phyloP scores from a whole-genome alignment of 2,329 filamentous ascomycete genomes.

The Arthrobotrys pseudoclavata region DNA sequence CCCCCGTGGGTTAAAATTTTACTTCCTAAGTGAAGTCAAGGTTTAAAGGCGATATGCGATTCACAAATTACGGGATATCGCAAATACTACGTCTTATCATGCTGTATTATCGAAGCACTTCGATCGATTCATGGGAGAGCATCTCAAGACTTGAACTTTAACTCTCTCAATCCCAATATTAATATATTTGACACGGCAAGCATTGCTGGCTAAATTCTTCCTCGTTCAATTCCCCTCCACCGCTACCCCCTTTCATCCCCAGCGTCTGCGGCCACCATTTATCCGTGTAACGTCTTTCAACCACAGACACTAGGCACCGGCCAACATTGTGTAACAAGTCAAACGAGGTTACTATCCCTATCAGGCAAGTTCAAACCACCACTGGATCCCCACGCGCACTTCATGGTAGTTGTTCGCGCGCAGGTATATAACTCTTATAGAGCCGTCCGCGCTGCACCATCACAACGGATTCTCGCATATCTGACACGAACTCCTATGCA shows the following conservation, averaged over 20 bases:
- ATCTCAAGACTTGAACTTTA: slow-evolving; percentile 16
- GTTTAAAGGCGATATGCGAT: slow-evolving; percentile 19
- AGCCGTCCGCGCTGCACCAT: neutral
- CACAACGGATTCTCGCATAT: slow-evolving; percentile 36
- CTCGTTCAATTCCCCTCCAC: neutral
- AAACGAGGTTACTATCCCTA: slow-evolving; percentile 4
- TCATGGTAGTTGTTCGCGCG: neutral
- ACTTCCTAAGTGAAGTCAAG: slow-evolving; percentile 3
- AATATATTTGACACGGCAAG: slow-evolving; percentile 7
- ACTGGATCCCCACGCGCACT: neutral
- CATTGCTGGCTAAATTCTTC: neutral
- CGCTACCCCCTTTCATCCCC: neutral
- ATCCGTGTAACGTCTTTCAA: slow-evolving; percentile 25
- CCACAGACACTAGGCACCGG: slow-evolving; percentile 10
- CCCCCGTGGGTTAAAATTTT: neutral
- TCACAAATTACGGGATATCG: slow-evolving; percentile 4
- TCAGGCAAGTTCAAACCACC: slow-evolving; percentile 20
- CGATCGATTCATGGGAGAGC: slow-evolving; percentile 7
- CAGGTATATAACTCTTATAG: slow-evolving; percentile 2
- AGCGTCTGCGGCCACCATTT: slow-evolving; percentile 1
- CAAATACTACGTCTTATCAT: slow-evolving; percentile 22
- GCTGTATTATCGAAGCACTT: slow-evolving; percentile 6
- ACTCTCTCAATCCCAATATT: neutral
- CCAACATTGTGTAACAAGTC: slow-evolving; percentile 12
- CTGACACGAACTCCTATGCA: slow-evolving; percentile 29